Conservation (phyloP, 2,329 filamentous ascomycete species). For the Pyrenochaeta sp. region DNA sequence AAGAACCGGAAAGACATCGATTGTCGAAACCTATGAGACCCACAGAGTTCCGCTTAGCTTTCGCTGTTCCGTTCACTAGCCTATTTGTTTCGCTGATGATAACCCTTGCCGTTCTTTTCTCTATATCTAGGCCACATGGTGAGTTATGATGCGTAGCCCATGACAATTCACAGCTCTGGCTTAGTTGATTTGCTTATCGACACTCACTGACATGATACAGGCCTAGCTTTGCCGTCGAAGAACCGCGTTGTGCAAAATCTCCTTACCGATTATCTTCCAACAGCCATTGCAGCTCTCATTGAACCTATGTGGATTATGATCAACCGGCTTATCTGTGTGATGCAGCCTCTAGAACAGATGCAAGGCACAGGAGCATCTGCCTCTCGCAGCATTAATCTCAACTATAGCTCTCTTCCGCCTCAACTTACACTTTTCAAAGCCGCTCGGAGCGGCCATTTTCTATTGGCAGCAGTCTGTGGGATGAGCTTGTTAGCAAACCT, state of each 20-base stretch:
- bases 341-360: slow-evolving; percentile 64
- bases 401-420: slow-evolving; percentile 64
- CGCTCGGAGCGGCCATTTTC: slow-evolving; percentile 52
- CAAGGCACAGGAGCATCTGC: slow-evolving; percentile 47
- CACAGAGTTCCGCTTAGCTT: slow-evolving; percentile 20
- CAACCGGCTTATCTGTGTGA: slow-evolving; percentile 60
- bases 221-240: no score
- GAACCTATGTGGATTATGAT: slow-evolving; percentile 66
- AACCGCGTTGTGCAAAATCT: no score
- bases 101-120: slow-evolving; percentile 21
- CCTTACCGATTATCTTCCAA: slow-evolving; percentile 65
- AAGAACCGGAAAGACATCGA: not conserved
- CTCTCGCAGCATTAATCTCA: slow-evolving; percentile 45
- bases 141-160: no score
- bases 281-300: slow-evolving; percentile 61
- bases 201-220: no score
- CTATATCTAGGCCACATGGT: slow-evolving; percentile 18
- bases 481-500: slow-evolving; percentile 61
- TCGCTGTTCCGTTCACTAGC: slow-evolving; percentile 19
- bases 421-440: slow-evolving; percentile 60
- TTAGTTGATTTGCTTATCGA: no score
- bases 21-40: slow-evolving; percentile 27
- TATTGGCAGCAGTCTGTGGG: slow-evolving; percentile 57
- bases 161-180: no score
- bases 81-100: slow-evolving; percentile 16